Percentiles rank a stretch among this genome's conserved stretches.
These are phyloP conservation scores for Crucihimalaya himalaica DNA, from an alignment of 345 rosid genomes.

Conservation along the genomic window DNA sequence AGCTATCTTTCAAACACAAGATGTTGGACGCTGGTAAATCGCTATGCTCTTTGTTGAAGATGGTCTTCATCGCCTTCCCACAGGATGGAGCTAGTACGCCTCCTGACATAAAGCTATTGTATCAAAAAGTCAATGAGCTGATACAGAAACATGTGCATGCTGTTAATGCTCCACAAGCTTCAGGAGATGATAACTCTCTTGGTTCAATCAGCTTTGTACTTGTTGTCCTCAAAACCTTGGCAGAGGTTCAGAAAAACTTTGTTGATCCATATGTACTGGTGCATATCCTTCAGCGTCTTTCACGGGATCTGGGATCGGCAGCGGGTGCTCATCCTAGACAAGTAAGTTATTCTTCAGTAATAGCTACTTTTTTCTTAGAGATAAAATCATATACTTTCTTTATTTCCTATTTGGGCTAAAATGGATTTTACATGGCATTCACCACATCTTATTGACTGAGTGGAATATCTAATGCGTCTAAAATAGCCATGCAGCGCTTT, in stretches of 20 bases:
- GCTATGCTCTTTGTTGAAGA: constrained; percentile 87
- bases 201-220: constrained; percentile 82
- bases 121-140: constrained; percentile 80
- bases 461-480: constrained; percentile 14
- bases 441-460: constrained; percentile 3
- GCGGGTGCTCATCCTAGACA: constrained; percentile 78
- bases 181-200: constrained; percentile 73
- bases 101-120: constrained; percentile 68
- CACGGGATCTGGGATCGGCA: constrained; percentile 85
- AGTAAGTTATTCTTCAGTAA: constrained; percentile 50
- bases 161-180: constrained; percentile 61
- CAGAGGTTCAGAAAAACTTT: constrained; percentile 73
- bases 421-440: constrained; percentile 21
- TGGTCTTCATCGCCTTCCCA: constrained; percentile 89
- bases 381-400: constrained; percentile 14
- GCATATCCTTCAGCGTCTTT: constrained; percentile 81
- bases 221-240: constrained; percentile 81
- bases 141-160: constrained; percentile 76
- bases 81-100: constrained; percentile 64
- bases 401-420: constrained; percentile 11
- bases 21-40: constrained; percentile 95
- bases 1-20: constrained; percentile 93
- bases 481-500: constrained; percentile 13
- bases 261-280: constrained; percentile 73
- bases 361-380: constrained; percentile 4